Base-by-base conservation (phyloP, 1,284 basidiomycete genomes). In the Melampsora larici-populina region DNA sequence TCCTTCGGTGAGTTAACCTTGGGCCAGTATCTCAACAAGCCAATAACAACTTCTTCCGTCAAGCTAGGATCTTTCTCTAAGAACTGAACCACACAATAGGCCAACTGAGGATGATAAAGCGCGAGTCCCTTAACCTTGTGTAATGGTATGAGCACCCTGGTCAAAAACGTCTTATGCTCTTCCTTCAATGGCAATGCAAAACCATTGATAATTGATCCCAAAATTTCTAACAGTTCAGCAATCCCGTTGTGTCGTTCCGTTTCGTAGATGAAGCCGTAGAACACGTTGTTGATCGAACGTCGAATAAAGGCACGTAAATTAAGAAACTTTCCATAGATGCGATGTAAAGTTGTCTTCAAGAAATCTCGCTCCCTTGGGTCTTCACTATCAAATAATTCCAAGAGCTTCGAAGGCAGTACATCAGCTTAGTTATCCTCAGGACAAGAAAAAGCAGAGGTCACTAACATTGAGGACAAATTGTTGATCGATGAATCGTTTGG, bases 1-100 rank as follows among this genome's bases (percentile, higher is more conserved):
- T 99, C 97, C 86, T 99, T 99, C n/a, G 94, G 95, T 66, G 93
- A 96, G 85, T 99, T 99, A 82, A 99, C 96, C 85, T 99, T 99
- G 63, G 97, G 97, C 97, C 97, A 99, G 86, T 89, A 99, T 83
- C 92, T 92, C 83, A 99, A 88, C 26, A 99, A 87, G 24, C 97
- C 97, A 75, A 96, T 86, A 84, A 99, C 91, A 49, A 99, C 97
- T 78, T 98, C 95, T 85, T 98, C 93, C 26, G 95, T 97, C 73
- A 99, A 87, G 4, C 88, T 84, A 1, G 93, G 88, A 82, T 99
- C 97, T 87, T 99, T 99, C 84, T 99, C 97, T 79, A 99, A 86
- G 87, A 98, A 99, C 85, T 99, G 97, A 2, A 99, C 97, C 48
- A 99, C 94, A 82, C 97, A 99, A 86, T 99, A 99, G 18, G 97